Evolutionary conservation across 208 protist species (phyloP).

Genomic region (Leishmania braziliensis): DNA sequence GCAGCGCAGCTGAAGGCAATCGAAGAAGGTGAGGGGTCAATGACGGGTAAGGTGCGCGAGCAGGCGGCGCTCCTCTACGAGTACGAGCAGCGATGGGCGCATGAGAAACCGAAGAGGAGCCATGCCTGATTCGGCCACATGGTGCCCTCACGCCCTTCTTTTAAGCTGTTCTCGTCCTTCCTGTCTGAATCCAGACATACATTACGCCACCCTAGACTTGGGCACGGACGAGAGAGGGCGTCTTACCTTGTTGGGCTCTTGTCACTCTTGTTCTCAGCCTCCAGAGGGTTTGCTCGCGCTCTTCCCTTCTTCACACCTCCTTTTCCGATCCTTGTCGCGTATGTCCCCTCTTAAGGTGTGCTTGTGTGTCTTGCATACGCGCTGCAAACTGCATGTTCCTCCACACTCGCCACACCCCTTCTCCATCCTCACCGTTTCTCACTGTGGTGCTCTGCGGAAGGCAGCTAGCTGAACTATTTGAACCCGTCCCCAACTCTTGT

Average conservation of each 20-base stretch:
- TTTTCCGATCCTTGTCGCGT: not conserved
- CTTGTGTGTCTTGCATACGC: not conserved
- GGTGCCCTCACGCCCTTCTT: not conserved
- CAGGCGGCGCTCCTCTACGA: conserved; percentile 5
- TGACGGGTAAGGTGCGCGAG: conserved; percentile 3
- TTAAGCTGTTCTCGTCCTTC: not conserved
- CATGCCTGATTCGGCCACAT: not conserved
- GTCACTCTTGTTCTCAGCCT: not conserved
- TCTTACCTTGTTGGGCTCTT: not conserved
- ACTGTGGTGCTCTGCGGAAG: too few relatives aligned
- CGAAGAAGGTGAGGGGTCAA: conserved; percentile 9
- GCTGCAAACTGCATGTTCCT: too few relatives aligned
- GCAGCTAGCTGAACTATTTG: too few relatives aligned
- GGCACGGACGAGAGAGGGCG: not conserved
- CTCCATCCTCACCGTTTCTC: too few relatives aligned
- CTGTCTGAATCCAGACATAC: not conserved
- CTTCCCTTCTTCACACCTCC: not conserved
- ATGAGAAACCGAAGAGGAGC: conserved; percentile 9
- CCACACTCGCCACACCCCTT: too few relatives aligned
- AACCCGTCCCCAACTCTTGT: not conserved
- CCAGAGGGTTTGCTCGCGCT: not conserved
- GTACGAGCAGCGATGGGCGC: conserved; percentile 18
- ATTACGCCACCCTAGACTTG: not conserved
- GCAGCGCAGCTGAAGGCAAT: conserved; percentile 13
- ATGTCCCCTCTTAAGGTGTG: not conserved